Percentiles rank a stretch among this genome's conserved stretches.
These are phyloP conservation scores for Aspergillus kassunensis DNA, from an alignment of 495 filamentous ascomycete species.

Conservation along the genomic window DNA sequence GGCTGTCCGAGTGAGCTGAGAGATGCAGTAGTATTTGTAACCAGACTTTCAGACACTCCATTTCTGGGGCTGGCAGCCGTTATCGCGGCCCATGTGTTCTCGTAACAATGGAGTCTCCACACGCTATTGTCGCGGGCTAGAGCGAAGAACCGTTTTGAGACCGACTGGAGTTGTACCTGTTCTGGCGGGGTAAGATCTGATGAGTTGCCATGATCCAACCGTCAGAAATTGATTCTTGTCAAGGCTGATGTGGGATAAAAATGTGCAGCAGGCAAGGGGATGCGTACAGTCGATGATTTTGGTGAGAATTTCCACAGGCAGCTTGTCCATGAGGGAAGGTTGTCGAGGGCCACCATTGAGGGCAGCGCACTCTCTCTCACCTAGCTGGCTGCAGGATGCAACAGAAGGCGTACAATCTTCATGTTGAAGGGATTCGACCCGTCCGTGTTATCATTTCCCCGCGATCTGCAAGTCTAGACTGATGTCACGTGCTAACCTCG, in stretches of 20 bases:
- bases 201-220: neutral
- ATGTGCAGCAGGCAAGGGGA: slow-evolving; percentile 12
- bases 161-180: slow-evolving; percentile 66
- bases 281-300: slow-evolving; percentile 70
- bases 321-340: slow-evolving; percentile 48
- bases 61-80: slow-evolving; percentile 33
- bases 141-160: slow-evolving; percentile 62
- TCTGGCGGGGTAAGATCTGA: slow-evolving; percentile 66
- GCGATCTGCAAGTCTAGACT: slow-evolving; percentile 18
- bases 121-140: slow-evolving; percentile 70
- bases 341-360: slow-evolving; percentile 30
- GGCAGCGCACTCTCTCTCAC: slow-evolving; percentile 19
- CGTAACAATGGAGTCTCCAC: slow-evolving; percentile 74
- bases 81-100: slow-evolving; percentile 53
- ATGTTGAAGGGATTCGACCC: slow-evolving; percentile 14
- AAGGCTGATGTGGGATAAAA: slow-evolving; percentile 25
- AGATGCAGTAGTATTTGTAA: slow-evolving; percentile 24
- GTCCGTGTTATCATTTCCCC: slow-evolving; percentile 18
- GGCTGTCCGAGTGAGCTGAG: slow-evolving; percentile 33
- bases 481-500: slow-evolving; percentile 11
- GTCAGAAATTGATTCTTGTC: slow-evolving; percentile 8
- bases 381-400: slow-evolving; percentile 16
- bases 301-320: slow-evolving; percentile 75
- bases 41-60: slow-evolving; percentile 27
- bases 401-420: slow-evolving; percentile 5